Evolutionary conservation across 495 filamentous ascomycete species (phyloP), one percentile per base, ranked within the genome.

Genomic region (Aspergillus nidulans): DNA sequence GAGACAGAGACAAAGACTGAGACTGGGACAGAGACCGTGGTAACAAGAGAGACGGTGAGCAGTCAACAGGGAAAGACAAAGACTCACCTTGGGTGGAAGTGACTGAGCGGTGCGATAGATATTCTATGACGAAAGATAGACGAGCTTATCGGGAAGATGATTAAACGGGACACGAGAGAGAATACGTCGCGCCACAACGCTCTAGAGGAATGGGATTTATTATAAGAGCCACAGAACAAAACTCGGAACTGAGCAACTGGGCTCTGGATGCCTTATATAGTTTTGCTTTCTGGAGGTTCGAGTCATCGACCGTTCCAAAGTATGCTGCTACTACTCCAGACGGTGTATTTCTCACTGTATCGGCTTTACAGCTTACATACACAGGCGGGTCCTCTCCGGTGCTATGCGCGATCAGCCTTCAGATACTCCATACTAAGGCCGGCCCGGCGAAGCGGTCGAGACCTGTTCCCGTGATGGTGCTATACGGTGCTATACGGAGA

Each of bases 381-480:
- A 24, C 34, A 24, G 43, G 38, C 28, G 26, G 26, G 39, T 46
- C 30, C 34, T 56, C 55, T 26, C 62, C 62, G 62, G 56, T 56
- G 56, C 53, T 64, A 64, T 61, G 59, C 58, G 62, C 62, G 62
- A 61, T 65, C 59, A 57, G 63, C 63, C 28, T 21, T 49, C 47
- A 65, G 63, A 59, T 45, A 65, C 63, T n/a, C n/a, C n/a, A n/a
- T n/a, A n/a, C n/a, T n/a, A 57, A 54, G 50, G 57, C 59, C 59
- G 59, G 62, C 55, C 56, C 51, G 57, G 49, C 16, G 10, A 39
- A 39, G 36, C 13, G n/a, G 51, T 62, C 59, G 45, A 19, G 55
- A 57, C 46, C 38, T 47, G 19, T 54, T 61, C 58, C 49, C 24
- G 8, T 34, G 34, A 41, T 28, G 44, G 42, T 34, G 19, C 36